Base-by-base conservation (phyloP, 345 rosid genomes). In the Hibiscus syriacus region DNA sequence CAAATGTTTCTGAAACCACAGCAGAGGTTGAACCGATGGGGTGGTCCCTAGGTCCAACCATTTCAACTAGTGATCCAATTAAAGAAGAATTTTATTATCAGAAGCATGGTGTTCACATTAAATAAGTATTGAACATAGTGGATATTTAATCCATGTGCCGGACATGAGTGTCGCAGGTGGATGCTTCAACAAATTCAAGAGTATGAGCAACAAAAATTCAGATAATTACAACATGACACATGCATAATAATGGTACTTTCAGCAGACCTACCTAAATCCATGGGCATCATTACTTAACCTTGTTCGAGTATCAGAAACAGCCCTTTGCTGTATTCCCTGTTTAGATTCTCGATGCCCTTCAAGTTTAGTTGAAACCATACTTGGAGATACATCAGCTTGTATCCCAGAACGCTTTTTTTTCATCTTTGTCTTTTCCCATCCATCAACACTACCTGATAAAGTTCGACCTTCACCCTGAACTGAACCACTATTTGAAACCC, bases 391-490 rank as follows among this genome's bases (percentile, higher is more conserved):
- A 68, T 87, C 98, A 3, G 80, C 77, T 81, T 84, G 89, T 80
- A 90, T 89, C 66, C 84, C 90, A 72, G 97, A 87, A 30, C 99
- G 95, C 69, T 87, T 94, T 81, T 89, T 90, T 82, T 86, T 94
- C 89, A 86, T 77, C 81, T 85, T 94, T 59, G 95, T 61, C 80
- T 88, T 91, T 77, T 91, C 98, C 96, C 98, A 94, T 63, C 93
- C 93, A 63, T 94, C 98, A 77, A 81, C 83, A 41, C 90, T 83
- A 70, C 83, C 77, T 41, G 90, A 64, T 75, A 83, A 76, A 76
- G 83, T 79, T 80, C 84, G 89, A 69, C 89, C 96, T 68, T 94
- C 97, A 73, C 83, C 81, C 71, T 81, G 91, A 74, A 80, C 74
- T 50, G 75, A 73, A 70, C 79, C 86, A 73, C 77, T 79, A 83